Evolutionary conservation across 192 early-diverging fungal species (phyloP), one percentile per base, ranked within the genome.

Genomic region (Linnemannia elongata): DNA sequence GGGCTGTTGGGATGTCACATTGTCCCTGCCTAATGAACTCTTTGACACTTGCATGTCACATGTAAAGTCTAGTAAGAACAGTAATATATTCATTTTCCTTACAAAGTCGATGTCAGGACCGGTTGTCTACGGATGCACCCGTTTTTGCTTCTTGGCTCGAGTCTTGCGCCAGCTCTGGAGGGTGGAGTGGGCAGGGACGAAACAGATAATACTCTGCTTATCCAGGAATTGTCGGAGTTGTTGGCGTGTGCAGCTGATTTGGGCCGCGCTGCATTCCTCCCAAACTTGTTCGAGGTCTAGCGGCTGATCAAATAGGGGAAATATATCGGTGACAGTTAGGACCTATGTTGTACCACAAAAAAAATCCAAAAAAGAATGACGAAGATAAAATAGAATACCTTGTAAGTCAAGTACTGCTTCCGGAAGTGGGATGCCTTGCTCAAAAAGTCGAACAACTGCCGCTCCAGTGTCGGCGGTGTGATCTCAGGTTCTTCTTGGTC

Each of bases 1-100:
- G 92, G 92, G 22, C 74, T 90, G 4, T 72, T 92, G 24, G 92
- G 92, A 57, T 87, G 85, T 33, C 79, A 87, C n/a, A 81, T 87
- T n/a, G 76, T 87, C 17, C 85, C 85, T 3, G 76, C 36, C 2
- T 87, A 81, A 38, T 54, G 18, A 52, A 10, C 13, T 60, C 9
- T 33, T 33, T 30, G 0, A 3, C 27, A 2, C 30, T 33, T 12
- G 7, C 15, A 8, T n/a, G 2, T 12, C 30, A 9, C 60, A 33
- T 24, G 12, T 3, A 27, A 13, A 27, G 12, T 63, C 27, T n/a
- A 30, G 12, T 30, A 30, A 30, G 12, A n/a, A 42, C 18, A 24
- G 5, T 1, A 6, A 70, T 70, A 3, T 38, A 22, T 33, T 71
- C 22, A 3, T 1, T 41, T 71, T 33, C 35, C 17, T 36, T 36